A percentile compares a stretch with the other conserved stretches of the same genome.
Conservation (phyloP, 441 rosid genomes). For the Oxalis stricta region DNA sequence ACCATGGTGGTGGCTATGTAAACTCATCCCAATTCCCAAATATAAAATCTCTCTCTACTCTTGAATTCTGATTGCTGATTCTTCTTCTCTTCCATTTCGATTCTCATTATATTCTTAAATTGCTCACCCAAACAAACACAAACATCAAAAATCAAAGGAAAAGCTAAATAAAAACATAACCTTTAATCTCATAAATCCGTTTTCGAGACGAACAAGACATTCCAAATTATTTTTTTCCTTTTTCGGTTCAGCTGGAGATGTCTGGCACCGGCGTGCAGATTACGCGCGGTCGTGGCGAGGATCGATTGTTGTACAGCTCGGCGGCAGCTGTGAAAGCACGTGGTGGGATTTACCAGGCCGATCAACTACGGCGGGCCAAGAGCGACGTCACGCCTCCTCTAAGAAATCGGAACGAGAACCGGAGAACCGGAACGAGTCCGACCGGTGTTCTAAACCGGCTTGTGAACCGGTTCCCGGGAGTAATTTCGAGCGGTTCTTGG, state of each 20-base stretch:
- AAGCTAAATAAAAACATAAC: no score
- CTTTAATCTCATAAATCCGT: no score
- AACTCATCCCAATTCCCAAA: no score
- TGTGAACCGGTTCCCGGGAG: slow-evolving; percentile 17
- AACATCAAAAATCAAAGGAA: no score
- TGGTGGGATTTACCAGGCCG: slow-evolving; percentile 17
- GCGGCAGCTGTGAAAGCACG: slow-evolving; percentile 35
- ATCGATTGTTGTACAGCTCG: slow-evolving; percentile 28
- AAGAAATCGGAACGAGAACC: slow-evolving; percentile 14
- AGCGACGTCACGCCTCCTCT: slow-evolving; percentile 23
- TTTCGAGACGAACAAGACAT: no score
- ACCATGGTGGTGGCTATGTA: no score
- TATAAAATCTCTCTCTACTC: no score
- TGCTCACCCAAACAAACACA: no score
- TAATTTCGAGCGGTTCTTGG: slow-evolving; percentile 49
- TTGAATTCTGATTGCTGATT: no score
- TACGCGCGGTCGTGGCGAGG: slow-evolving; percentile 34
- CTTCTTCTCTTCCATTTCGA: no score
- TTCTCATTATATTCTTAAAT: no score
- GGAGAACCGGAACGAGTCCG: slow-evolving; percentile 12
- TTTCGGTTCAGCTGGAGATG: slow-evolving; percentile 20
- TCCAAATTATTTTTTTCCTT: not conserved
- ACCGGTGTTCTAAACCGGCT: slow-evolving; percentile 13
- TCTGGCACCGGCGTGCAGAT: slow-evolving; percentile 46
- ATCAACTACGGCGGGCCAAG: slow-evolving; percentile 32